These are phyloP conservation scores for Zarea fungicola DNA, from an alignment of 2,329 filamentous ascomycete genomes.

Conservation along the genomic window DNA sequence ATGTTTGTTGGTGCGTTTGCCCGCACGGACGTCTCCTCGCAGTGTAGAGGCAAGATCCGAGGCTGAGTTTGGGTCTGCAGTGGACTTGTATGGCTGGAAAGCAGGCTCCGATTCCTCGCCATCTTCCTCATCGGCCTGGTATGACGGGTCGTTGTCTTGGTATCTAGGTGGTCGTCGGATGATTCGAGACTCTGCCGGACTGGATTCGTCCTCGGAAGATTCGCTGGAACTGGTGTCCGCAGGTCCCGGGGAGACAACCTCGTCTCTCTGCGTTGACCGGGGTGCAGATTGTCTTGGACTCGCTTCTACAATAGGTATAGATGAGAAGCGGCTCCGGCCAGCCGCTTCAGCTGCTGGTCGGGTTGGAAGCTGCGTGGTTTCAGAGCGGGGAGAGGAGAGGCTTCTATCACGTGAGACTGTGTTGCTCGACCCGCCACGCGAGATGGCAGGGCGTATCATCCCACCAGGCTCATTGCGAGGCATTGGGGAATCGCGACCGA, in stretches of 20 bases:
- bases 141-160: conserved; percentile 33
- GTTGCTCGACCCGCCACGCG: conserved; percentile 44
- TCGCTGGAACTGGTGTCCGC: conserved; percentile 33
- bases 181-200: conserved; percentile 53
- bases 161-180: conserved; percentile 55
- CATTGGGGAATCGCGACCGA: conserved; percentile 53
- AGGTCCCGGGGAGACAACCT: conserved; percentile 29
- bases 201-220: conserved; percentile 45
- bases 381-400: conserved; percentile 26
- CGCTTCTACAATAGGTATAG: conserved; percentile 33
- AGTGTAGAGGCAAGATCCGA: conserved; percentile 50
- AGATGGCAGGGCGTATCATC: conserved; percentile 39
- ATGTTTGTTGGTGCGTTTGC: conserved; percentile 24
- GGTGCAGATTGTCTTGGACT: background rate
- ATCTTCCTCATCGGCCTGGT: conserved; percentile 50
- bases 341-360: conserved; percentile 25
- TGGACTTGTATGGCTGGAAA: conserved; percentile 44
- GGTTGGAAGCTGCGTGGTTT: conserved; percentile 18
- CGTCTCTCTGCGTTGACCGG: conserved; percentile 19
- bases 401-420: conserved; percentile 33
- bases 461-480: conserved; percentile 42
- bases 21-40: conserved; percentile 37
- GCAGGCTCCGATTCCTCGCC: conserved; percentile 52
- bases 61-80: conserved; percentile 28
- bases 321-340: conserved; percentile 37